Base-by-base conservation (phyloP, 306 rosid genomes). In the Pyrus pyrifolia region DNA sequence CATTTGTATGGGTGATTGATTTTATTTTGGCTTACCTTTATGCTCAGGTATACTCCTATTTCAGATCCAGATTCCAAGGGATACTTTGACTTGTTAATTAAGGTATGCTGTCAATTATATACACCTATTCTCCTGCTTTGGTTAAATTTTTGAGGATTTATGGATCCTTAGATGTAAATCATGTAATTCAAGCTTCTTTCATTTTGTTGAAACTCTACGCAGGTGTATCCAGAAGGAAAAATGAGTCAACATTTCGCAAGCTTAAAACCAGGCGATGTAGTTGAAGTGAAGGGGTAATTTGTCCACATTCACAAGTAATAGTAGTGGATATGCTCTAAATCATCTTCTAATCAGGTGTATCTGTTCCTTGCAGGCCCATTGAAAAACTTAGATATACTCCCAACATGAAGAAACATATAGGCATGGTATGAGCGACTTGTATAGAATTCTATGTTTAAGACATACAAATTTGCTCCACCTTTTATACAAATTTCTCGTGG, bases 221-320 rank as follows among this genome's bases (percentile, higher is more conserved):
- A 93, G 98, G 93, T 96, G 81, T 96, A 93, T 74, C 99, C 99
- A 49, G 91, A 88, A 72, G 99, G 99, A 53, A 91, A 91, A 89
- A 93, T 96, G 98, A 96, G 97, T 84, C 99, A 91, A 85, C 96
- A 96, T 91, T 93, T 96, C 57, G 96, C 97, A 65, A 96, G 93
- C 90, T 85, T 96, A 80, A 96, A 93, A 81, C 97, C 97, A 6
- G 99, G 99, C 19, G 99, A 96, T 80, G 88, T 85, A 68, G 86
- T 93, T 84, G 99, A 96, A 91, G 96, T 96, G 85, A 96, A 96
- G 86, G 99, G 99, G 99, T 96, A 91, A 57, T 68, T 67, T 82
- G 12, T 71, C 75, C 67, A 31, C 66, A 49, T 66, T 68, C 33
- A 68, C 68, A 22, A n/a, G 53, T 78, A 59, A 55, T 82, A 52